Evolutionary conservation across 2,329 filamentous ascomycete species (phyloP).

Genomic region (Neopestalotiopsis sp.): DNA sequence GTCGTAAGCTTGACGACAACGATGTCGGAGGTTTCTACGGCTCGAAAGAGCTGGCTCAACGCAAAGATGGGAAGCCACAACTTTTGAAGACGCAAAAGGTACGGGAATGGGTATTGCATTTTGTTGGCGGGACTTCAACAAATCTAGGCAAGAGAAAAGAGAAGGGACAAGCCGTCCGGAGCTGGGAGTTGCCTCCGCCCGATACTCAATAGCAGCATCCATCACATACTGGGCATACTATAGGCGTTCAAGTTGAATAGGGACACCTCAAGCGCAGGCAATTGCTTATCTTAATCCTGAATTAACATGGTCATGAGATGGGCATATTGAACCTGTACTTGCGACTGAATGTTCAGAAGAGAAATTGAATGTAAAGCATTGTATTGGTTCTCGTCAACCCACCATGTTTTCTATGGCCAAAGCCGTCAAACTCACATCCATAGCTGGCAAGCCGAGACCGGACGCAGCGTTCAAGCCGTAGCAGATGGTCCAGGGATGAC

Average conservation of each 20-base stretch:
- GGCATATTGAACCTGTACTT: too few relatives aligned
- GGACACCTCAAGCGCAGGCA: neutral
- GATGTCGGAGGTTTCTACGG: conserved; percentile 64
- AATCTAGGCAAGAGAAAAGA: conserved; percentile 31
- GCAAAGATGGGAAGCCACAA: conserved; percentile 49
- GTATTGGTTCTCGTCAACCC: too few relatives aligned
- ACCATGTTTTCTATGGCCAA: too few relatives aligned
- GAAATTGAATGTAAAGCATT: too few relatives aligned
- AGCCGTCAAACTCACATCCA: too few relatives aligned
- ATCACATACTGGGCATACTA: neutral
- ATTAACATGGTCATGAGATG: too few relatives aligned
- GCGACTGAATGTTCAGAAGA: too few relatives aligned
- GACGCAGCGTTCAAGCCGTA: too few relatives aligned
- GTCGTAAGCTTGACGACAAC: conserved; percentile 54
- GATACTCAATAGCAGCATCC: conserved; percentile 30
- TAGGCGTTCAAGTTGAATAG: neutral
- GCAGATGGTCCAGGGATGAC: too few relatives aligned
- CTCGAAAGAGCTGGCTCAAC: conserved; percentile 50
- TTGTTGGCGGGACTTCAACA: conserved; percentile 57
- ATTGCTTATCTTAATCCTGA: too few relatives aligned
- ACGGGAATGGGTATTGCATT: conserved; percentile 75
- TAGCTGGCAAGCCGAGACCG: too few relatives aligned
- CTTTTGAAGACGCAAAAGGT: conserved; percentile 69
- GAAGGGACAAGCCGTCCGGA: conserved; percentile 31
- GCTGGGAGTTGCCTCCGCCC: conserved; percentile 37